Base-by-base conservation (phyloP, 495 filamentous ascomycete species). In the Emericellopsis terricola region DNA sequence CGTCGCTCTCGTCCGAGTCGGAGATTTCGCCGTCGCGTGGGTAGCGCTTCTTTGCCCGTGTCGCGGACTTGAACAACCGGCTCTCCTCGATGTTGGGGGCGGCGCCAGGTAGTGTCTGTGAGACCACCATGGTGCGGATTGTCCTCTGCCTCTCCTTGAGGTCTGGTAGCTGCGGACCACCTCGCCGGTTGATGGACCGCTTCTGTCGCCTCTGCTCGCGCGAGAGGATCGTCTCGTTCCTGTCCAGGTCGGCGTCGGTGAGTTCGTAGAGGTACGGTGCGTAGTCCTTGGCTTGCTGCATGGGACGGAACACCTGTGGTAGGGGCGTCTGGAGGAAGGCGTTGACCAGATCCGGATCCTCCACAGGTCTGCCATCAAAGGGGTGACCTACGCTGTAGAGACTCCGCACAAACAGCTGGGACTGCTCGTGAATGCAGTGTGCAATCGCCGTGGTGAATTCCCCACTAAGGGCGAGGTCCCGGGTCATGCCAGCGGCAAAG, bases 381-480 rank as follows among this genome's bases (percentile, higher is more conserved):
- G 83, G 79, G 53, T 97, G 86, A 8, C 81, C 80, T 21, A 87
- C 71, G 43, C 86, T 84, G 50, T 93, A 97, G 31, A 97, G 68
- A 43, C 83, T 91, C 45, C 81, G 78, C 1, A 83, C 91, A 46
- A 94, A 97, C 1, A 94, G 67, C 49, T 97, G 89, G 31, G 74
- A 73, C 49, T 97, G 89, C 52, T 97, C 89, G 29, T 87, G 78
- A 38, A 97, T 97, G 15, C 80, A 86, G 56, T 96, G 89, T 23
- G 91, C 89, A 46, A 97, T 94, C 9, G 89, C 85, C 0, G 89
- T 97, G 6, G 82, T 91, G 49, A 97, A 97, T 53, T 97, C 89
- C 24, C 89, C 89, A 15, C 81, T 81, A 20, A 97, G 68, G 2
- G 82, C 84, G n/a, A 96, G 65, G 37, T 97, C 89, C 28, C 72